Percentiles rank a stretch among this genome's conserved stretches.
Conservation (phyloP, 129 eudicot species). For the Artemisia argyi region DNA sequence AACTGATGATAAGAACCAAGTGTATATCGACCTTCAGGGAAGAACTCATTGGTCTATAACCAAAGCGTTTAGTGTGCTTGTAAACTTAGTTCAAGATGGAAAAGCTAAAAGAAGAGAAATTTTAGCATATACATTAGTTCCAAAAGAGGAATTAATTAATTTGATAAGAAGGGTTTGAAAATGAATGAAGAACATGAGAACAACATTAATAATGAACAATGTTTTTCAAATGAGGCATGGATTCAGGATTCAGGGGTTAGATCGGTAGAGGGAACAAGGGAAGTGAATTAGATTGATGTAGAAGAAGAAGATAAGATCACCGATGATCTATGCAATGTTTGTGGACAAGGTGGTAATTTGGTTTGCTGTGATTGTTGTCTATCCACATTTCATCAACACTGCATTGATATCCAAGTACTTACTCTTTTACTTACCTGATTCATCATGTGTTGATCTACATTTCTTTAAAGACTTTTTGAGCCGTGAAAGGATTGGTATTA, state of each 20-base stretch:
- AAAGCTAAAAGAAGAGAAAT: constrained; percentile 34
- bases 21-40: constrained; percentile 19
- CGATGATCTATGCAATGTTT: constrained; percentile 54
- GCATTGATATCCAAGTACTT: too few species aligned
- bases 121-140: constrained; percentile 61
- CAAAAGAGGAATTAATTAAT: constrained; percentile 55
- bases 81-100: constrained; percentile 42
- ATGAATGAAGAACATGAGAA: too few species aligned
- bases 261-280: constrained; percentile 22
- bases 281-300: background rate
- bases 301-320: constrained; percentile 53
- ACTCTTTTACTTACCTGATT: too few species aligned
- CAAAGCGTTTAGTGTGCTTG: constrained; percentile 51
- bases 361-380: constrained; percentile 90
- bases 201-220: too few species aligned
- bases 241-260: background rate
- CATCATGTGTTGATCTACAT: too few species aligned
- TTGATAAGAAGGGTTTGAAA: constrained; percentile 35
- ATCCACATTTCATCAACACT: constrained; percentile 77
- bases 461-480: too few species aligned
- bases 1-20: too few species aligned
- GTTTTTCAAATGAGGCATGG: constrained; percentile 2
- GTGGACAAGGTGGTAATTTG: too few species aligned
- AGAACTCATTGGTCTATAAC: constrained; percentile 76
- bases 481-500: too few species aligned